Percentiles rank a stretch among this genome's conserved stretches.
Conservation (phyloP, 108 stramenopile species). For the Chaetoceros muelleri region DNA sequence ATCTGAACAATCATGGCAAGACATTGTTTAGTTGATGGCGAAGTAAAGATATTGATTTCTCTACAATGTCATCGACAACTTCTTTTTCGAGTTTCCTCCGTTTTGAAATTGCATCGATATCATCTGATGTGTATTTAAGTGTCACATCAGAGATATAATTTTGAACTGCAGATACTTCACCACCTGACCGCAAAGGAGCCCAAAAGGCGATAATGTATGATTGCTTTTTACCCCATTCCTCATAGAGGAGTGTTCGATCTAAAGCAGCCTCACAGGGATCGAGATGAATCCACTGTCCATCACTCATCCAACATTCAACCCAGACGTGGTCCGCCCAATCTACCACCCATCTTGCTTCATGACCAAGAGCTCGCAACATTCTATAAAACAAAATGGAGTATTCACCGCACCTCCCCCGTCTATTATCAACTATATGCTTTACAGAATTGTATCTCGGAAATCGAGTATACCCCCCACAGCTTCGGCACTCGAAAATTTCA, state of each 20-base stretch:
- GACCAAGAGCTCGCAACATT: conserved; percentile 35
- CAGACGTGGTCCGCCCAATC: conserved; percentile 72
- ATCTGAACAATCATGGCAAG: too few relatives aligned
- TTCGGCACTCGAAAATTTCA: conserved; percentile 45
- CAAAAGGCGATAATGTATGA: conserved; percentile 49
- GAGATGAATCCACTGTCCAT: conserved; percentile 40
- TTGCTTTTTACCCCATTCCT: conserved; percentile 62
- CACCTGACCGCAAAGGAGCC: conserved; percentile 28
- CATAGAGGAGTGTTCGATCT: conserved; percentile 44
- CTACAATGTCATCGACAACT: too few relatives aligned
- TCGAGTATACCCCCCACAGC: conserved; percentile 36
- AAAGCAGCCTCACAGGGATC: conserved; percentile 65
- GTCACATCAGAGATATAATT: too few relatives aligned
- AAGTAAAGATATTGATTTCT: too few relatives aligned
- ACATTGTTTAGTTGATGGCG: too few relatives aligned
- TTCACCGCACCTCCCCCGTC: conserved; percentile 49
- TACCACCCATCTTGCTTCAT: conserved; percentile 47
- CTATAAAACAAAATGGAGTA: conserved; percentile 50
- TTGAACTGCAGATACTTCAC: too few relatives aligned
- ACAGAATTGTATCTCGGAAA: conserved; percentile 58
- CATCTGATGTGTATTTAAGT: too few relatives aligned
- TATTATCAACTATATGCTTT: conserved; percentile 19
- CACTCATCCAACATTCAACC: conserved; percentile 33
- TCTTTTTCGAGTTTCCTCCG: too few relatives aligned
- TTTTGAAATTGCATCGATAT: too few relatives aligned